Evolutionary conservation across 2,329 filamentous ascomycete species (phyloP), one percentile per base, ranked within the genome.

Genomic region (Paramyrothecium sp.): DNA sequence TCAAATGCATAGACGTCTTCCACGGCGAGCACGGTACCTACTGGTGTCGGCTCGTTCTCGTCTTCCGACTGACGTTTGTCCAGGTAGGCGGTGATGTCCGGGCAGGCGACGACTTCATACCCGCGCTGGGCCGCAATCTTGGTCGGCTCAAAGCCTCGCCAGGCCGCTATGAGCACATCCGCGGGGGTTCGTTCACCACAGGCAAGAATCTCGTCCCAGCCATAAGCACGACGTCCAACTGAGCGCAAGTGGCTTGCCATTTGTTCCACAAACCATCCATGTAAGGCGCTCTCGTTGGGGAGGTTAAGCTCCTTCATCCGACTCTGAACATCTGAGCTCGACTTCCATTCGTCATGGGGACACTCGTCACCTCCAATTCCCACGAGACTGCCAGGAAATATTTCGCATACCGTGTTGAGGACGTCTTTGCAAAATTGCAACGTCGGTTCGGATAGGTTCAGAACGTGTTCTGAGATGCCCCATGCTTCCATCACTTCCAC

Each of bases 31-130:
- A 59, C 46, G 7, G 51, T 59, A 21, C 57, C 57, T 4, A 61
- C 47, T 2, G 60, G 60, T 4, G 60, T 62, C 16, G 60, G 60
- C 46, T 62, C 60, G 26, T 60, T 47, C n/a, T 44, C 7, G 17
- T 62, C 53, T 19, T 62, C 60, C 3, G 60, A 62, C 56, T 62
- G 60, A 22, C 60, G 56, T 41, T 61, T 61, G 54, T 62, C 60
- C 7, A 62, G 54, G 49, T 62, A 62, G 13, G 54, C 55, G 17
- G 54, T 41, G 13, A 61, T 54, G 47, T 62, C 60, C 1, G 60
- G 60, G 26, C 60, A 62, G 17, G 60, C 51, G 7, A 62, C 57
- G 16, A 60, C 59, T 26, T 61, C 54, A 23, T 58, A 62, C 11
- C 60, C 60, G 17, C 60, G 59, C 17, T 57, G 54, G n/a, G 60